Base-by-base conservation (phyloP, 129 eudicot genomes). In the Logfia minima region DNA sequence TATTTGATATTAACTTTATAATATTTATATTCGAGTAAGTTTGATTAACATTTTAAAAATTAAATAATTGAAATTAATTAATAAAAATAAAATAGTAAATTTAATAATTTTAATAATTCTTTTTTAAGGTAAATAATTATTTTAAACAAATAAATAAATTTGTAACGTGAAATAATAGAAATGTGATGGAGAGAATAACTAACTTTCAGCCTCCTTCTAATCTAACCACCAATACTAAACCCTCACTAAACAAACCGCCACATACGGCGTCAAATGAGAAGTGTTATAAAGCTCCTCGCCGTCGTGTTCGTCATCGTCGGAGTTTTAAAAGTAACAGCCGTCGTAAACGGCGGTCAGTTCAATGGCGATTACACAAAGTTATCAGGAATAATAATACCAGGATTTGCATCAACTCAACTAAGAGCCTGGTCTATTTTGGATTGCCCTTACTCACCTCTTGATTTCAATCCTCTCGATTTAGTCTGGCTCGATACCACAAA, bases 401-500 rank as follows among this genome's bases (percentile, higher is more conserved):
- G 98, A 11, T 93, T 90, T 79, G 98, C 98, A n/a, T 93, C 97
- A 11, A 88, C 98, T 45, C 98, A 90, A 72, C 87, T 93, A 7
- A 75, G 98, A 77, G 98, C 98, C 2, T 93, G 98, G 98, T 93
- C 98, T 53, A 93, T 93, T 6, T 71, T 93, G 69, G 98, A 93
- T 78, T 93, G 98, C 80, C 98, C 98, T 48, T 93, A 69, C 85
- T 93, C 98, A 8, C 98, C 98, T 60, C 96, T 93, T 59, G 97
- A 93, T 88, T 93, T 93, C 82, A 90, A 93, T 64, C 98, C 98
- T 48, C 98, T 90, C 87, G 98, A 90, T 87, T 87, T 90, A 62
- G 98, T 93, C 76, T 93, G 98, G 97, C 98, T 93, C 37, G 98
- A 93, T 75, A 77, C 92, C n/a, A 93, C 98, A 72, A 93, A 93